Evolutionary conservation across 371 early-diverging fungal genomes (phyloP).

Genomic region (Mortierella polycephala): DNA sequence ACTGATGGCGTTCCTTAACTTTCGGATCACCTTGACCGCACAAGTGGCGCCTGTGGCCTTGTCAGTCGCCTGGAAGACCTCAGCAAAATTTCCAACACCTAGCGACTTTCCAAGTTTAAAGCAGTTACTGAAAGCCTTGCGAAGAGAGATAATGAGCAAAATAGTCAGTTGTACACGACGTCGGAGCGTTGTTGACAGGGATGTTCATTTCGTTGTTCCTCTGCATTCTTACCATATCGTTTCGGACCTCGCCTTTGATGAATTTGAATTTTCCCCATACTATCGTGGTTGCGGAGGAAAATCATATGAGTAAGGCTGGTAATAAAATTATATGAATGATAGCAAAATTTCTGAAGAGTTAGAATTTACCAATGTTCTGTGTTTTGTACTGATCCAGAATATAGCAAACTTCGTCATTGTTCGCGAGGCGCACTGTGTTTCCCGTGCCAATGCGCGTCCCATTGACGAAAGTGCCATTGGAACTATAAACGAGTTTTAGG

Average conservation of each 20-base stretch:
- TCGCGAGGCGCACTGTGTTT: constrained; percentile 60
- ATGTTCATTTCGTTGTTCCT: too few relatives aligned
- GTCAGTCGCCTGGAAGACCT: constrained; percentile 61
- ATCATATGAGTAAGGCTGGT: too few relatives aligned
- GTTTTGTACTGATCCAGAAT: too few relatives aligned
- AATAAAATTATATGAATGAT: too few relatives aligned
- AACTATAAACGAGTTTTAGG: constrained; percentile 52
- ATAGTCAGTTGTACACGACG: not conserved
- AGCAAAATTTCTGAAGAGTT: too few relatives aligned
- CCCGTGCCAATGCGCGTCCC: constrained; percentile 56
- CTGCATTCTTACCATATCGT: constrained; percentile 4
- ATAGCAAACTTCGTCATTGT: constrained; percentile 59
- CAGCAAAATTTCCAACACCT: constrained; percentile 73
- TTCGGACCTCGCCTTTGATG: constrained; percentile 1
- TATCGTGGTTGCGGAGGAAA: not conserved
- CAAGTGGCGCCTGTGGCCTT: constrained; percentile 54
- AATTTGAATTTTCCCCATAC: constrained; percentile 1
- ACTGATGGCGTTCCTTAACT: constrained; percentile 50
- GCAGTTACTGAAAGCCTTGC: constrained; percentile 61
- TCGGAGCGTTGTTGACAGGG: too few relatives aligned
- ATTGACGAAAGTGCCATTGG: constrained; percentile 80
- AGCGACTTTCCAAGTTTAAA: constrained; percentile 56
- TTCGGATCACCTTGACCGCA: constrained; percentile 74
- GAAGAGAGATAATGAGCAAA: not conserved
- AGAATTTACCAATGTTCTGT: too few relatives aligned